Percentiles rank a stretch among this genome's conserved stretches.
Evolutionary conservation across 352 stramenopile genomes (phyloP).

Genomic region (Salisapilia sapeloensis): DNA sequence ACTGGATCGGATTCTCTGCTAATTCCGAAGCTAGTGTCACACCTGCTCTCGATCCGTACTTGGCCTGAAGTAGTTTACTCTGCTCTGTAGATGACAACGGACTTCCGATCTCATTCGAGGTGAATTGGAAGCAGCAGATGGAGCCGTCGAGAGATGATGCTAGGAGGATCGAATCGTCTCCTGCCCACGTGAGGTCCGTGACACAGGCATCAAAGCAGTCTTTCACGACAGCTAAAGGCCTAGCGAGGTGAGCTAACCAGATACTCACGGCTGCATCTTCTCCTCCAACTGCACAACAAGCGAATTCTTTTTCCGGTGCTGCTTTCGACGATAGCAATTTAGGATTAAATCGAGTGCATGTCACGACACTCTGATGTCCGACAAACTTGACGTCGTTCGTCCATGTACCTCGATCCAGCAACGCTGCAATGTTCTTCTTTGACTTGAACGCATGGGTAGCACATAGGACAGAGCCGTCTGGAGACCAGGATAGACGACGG

Average conservation of each 20-base stretch:
- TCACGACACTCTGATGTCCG: slow-evolving; percentile 62
- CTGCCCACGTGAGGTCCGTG: slow-evolving; percentile 65
- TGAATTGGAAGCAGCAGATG: slow-evolving; percentile 76
- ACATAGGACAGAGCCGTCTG: slow-evolving; percentile 62
- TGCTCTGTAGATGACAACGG: slow-evolving; percentile 55
- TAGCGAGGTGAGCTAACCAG: slow-evolving; percentile 63
- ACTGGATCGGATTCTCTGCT: slow-evolving; percentile 63
- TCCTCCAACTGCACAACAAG: slow-evolving; percentile 65
- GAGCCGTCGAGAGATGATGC: slow-evolving; percentile 61
- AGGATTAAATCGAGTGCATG: slow-evolving; percentile 64
- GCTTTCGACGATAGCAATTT: slow-evolving; percentile 54
- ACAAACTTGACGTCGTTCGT: slow-evolving; percentile 78
- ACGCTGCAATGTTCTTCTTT: slow-evolving; percentile 72
- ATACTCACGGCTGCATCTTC: slow-evolving; percentile 77
- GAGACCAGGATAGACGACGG: slow-evolving; percentile 68
- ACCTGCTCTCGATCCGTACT: slow-evolving; percentile 69
- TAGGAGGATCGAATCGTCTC: slow-evolving; percentile 32
- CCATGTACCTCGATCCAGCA: slow-evolving; percentile 64
- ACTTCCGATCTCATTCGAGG: slow-evolving; percentile 33
- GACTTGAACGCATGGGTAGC: slow-evolving; percentile 74
- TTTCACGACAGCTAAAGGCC: slow-evolving; percentile 60
- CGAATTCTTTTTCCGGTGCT: slow-evolving; percentile 61
- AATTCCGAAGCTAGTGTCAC: slow-evolving; percentile 67
- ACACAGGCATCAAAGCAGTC: slow-evolving; percentile 75
- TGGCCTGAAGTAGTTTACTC: slow-evolving; percentile 65